Evolutionary conservation across 2,329 filamentous ascomycete genomes (phyloP), one percentile per base, ranked within the genome.

Genomic region (Xylariaceae sp.): DNA sequence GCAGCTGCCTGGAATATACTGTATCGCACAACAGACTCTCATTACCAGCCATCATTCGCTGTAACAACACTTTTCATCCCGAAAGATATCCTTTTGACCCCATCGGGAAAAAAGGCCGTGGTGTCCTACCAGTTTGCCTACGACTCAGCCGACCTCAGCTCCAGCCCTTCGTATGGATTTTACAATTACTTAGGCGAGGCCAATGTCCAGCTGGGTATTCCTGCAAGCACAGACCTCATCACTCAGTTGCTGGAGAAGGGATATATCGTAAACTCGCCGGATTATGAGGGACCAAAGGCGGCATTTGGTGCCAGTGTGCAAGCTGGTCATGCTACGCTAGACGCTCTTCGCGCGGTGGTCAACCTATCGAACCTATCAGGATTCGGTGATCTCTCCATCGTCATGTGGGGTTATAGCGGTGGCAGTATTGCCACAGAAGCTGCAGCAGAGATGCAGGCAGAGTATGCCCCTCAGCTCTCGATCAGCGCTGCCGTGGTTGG

Each of bases 331-430:
- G 55, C 55, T 0, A 54, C 51, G 1, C 44, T 57, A 11, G 55
- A 57, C 19, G 19, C 52, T 1, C 7, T 53, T 2, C 55, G 55
- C 11, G 53, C 55, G 6, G 50, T 56, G 0, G 34, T 45, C 36
- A 45, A 40, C 35, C n/a, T 45, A 12, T 25, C 14, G 19, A 23
- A 25, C n/a, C 3, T 42, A 14, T 42, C 38, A 4, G 42, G 22
- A 0, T 36, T 38, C 35, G n/a, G 45, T 2, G 35, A 32, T 16
- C 23, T 23, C 1, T 20, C 43, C 11, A 61, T 54, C 2, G 65
- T 65, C 0, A 59, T 77, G 44, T 77, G 73, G 74, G 78, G 78
- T 0, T 81, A 79, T 53, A 77, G 73, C 1, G 78, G 78, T 3
- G 77, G 77, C 2, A 70, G 70, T 3, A 51, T 80, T n/a, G 75